Percentiles rank a stretch among this genome's conserved stretches.
Evolutionary conservation across 371 early-diverging fungal species (phyloP).

Genomic region (Rhizopus stolonifer): DNA sequence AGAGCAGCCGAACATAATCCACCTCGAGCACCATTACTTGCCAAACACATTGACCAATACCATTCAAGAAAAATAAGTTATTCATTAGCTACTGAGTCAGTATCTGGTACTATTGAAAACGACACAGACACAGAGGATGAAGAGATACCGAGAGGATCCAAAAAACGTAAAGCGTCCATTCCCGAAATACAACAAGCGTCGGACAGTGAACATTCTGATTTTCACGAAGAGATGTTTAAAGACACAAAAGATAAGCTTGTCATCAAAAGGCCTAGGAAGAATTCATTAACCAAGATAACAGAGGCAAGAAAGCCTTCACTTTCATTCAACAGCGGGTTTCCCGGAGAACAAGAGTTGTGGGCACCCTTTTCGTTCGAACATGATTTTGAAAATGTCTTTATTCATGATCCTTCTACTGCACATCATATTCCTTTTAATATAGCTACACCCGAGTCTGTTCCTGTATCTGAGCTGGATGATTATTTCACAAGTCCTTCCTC

Average conservation of each 20-base stretch:
- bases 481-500: constrained; percentile 32
- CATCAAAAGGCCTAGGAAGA: constrained; percentile 3
- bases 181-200: no score
- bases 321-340: constrained; percentile 23
- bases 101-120: constrained; percentile 3
- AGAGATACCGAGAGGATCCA: no score
- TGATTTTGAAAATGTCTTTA: constrained; percentile 46
- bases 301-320: constrained; percentile 24
- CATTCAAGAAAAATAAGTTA: constrained; percentile 81
- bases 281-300: no score
- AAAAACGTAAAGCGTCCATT: not conserved
- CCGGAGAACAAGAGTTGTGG: constrained; percentile 50
- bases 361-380: constrained; percentile 46
- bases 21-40: constrained; percentile 72
- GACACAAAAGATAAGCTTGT: constrained; percentile 26
- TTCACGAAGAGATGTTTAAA: constrained; percentile 59
- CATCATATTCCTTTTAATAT: constrained; percentile 35
- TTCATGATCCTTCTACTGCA: constrained; percentile 30
- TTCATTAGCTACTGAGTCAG: constrained; percentile 58
- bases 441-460: constrained; percentile 50
- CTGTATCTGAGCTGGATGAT: constrained; percentile 46
- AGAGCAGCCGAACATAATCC: constrained; percentile 73
- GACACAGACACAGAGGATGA: not conserved
- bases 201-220: no score
- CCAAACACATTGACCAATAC: constrained; percentile 71